These are phyloP conservation scores for Russula ochroleuca DNA, from an alignment of 768 basidiomycete genomes.

Conservation along the genomic window DNA sequence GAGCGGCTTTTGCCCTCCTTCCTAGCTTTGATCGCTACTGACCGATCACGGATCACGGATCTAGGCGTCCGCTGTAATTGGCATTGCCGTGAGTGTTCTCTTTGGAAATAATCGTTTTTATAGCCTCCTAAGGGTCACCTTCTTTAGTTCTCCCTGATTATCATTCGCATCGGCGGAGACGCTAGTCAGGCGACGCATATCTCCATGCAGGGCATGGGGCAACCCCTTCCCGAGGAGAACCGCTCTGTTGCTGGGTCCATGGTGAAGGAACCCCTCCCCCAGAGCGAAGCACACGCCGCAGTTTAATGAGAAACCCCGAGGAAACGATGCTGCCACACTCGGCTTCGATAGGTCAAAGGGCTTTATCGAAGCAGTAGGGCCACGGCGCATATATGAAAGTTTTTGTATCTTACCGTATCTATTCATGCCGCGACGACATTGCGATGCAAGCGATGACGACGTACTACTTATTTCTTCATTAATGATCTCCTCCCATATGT, in stretches of 20 bases:
- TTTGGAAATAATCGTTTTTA: background rate
- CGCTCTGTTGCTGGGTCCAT: constrained; percentile 15
- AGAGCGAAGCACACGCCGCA: constrained; percentile 4
- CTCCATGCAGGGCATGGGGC: constrained; percentile 21
- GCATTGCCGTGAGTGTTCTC: constrained; percentile 18
- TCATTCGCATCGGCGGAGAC: constrained; percentile 7
- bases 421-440: constrained; percentile 18
- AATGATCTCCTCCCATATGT: background rate
- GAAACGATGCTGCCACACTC: background rate
- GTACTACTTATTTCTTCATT: constrained; percentile 5
- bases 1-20: background rate
- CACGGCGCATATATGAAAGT: background rate
- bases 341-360: background rate
- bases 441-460: constrained; percentile 13
- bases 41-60: background rate
- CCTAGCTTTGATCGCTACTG: background rate
- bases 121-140: background rate
- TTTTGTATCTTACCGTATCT: background rate
- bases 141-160: constrained; percentile 18
- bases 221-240: constrained; percentile 12
- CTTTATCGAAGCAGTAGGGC: background rate
- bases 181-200: constrained; percentile 16
- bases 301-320: background rate
- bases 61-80: constrained; percentile 21
- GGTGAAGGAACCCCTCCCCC: constrained; percentile 15